Evolutionary conservation across 2,329 filamentous ascomycete genomes (phyloP), one percentile per base, ranked within the genome.

Genomic region (Orbilia blumenaviensis): DNA sequence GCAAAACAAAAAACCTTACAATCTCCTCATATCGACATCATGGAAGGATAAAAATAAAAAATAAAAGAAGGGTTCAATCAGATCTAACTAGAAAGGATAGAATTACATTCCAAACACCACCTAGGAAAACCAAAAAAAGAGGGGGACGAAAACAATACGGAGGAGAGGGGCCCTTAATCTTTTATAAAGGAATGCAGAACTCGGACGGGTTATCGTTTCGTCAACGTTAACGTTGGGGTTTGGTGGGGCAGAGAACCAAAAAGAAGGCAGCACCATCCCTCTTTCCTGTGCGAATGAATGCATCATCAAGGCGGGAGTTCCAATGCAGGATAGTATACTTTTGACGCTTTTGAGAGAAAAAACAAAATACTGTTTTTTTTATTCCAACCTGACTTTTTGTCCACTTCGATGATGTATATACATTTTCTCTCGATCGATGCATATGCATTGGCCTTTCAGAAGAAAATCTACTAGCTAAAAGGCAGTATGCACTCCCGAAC

Each of bases 71-170:
- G n/a, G n/a, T 1, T 23, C 54, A 42, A 54, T 42, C 7, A 52
- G 21, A 61, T 44, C 56, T 61, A 61, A 32, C 56, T 44, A 42
- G 38, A 44, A 42, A 44, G 2, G 12, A 16, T 18, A 61, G 12
- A 21, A 32, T 25, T 44, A 72, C 67, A 72, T 72, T 72, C 46
- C 58, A 62, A 72, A 66, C 46, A 34, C n/a, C n/a, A n/a, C n/a
- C n/a, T n/a, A n/a, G n/a, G n/a, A n/a, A n/a, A 52, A 72, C 63
- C 48, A 36, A 14, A 44, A 46, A 18, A 14, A 34, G 36, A 64
- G 38, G 50, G 67, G 46, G 41, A 41, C 23, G 41, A 38, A 60
- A 48, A 21, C 44, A 50, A 34, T 25, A 60, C n/a, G n/a, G n/a
- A n/a, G n/a, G 56, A 29, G 67, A 72, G 67, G 60, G 60, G 27